Conservation (phyloP, 257 asterid genomes). For the Vinca minor region DNA sequence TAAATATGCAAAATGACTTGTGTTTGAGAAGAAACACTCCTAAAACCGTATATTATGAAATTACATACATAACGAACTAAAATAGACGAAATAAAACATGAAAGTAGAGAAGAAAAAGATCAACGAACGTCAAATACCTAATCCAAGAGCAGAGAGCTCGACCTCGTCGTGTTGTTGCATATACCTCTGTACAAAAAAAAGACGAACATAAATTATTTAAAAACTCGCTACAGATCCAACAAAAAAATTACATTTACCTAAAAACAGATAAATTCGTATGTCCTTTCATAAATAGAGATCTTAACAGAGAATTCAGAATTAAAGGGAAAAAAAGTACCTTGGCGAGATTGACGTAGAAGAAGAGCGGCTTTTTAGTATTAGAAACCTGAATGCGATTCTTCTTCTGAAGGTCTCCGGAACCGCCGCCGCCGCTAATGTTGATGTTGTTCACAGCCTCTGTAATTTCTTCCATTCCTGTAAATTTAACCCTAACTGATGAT, state of each 20-base stretch:
- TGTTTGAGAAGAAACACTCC: too few species aligned
- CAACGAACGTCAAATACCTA: slow-evolving; percentile 30
- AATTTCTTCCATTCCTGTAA: slow-evolving; percentile 40
- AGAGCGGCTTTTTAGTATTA: slow-evolving; percentile 59
- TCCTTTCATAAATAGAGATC: background rate
- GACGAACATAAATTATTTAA: too few species aligned
- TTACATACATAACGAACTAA: background rate
- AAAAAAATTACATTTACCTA: background rate
- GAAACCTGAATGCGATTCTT: slow-evolving; percentile 75
- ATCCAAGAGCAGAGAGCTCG: slow-evolving; percentile 65
- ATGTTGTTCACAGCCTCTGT: slow-evolving; percentile 48
- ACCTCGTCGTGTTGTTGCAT: slow-evolving; percentile 64
- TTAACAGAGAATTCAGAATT: background rate
- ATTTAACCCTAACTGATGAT: background rate
- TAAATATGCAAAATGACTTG: too few species aligned
- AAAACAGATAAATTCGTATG: background rate
- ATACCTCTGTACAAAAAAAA: slow-evolving; percentile 46
- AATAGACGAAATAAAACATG: background rate
- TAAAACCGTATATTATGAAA: too few species aligned
- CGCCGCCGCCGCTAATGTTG: slow-evolving; percentile 24
- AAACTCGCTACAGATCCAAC: too few species aligned
- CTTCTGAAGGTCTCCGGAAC: slow-evolving; percentile 38
- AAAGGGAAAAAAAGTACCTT: slow-evolving; percentile 28
- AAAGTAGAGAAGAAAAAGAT: background rate
- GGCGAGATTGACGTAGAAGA: slow-evolving; percentile 71